These are phyloP conservation scores for Uronychia binucleata DNA, from an alignment of 73 alveolate genomes.

Conservation along the genomic window DNA sequence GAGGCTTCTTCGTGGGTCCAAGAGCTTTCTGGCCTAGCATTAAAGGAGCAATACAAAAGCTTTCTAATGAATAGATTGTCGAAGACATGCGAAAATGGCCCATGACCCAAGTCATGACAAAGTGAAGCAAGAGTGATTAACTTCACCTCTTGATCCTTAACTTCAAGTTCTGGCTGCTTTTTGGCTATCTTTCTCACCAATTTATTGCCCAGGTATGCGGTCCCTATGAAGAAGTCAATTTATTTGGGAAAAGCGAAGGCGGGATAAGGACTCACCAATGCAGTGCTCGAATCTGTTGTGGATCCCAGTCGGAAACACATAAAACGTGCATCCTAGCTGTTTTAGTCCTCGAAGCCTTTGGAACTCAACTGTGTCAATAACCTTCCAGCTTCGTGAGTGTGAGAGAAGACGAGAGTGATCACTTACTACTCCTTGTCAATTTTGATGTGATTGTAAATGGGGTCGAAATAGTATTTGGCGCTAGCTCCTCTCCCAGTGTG, in stretches of 20 bases:
- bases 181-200: slow-evolving; percentile 25
- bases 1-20: slow-evolving; percentile 90
- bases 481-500: not conserved
- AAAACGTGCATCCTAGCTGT: slow-evolving; percentile 64
- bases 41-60: too few species aligned
- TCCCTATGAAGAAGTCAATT: slow-evolving; percentile 15
- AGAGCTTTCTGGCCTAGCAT: slow-evolving; percentile 37
- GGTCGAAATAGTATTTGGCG: slow-evolving; percentile 22
- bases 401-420: too few species aligned
- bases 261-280: slow-evolving; percentile 38
- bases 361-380: slow-evolving; percentile 67
- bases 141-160: slow-evolving; percentile 21
- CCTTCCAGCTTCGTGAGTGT: too few species aligned
- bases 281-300: slow-evolving; percentile 83
- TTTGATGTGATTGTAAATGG: slow-evolving; percentile 47
- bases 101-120: slow-evolving; percentile 94
- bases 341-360: slow-evolving; percentile 74
- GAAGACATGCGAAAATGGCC: slow-evolving; percentile 87
- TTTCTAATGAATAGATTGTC: slow-evolving; percentile 51
- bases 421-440: slow-evolving; percentile 36
- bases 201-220: slow-evolving; percentile 36
- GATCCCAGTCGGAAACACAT: slow-evolving; percentile 78
- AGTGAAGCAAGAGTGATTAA: slow-evolving; percentile 66
- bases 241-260: too few species aligned
- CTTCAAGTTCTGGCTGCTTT: slow-evolving; percentile 34